A percentile compares a stretch with the other conserved stretches of the same genome.
phyloP scores from a whole-genome alignment of 768 basidiomycete genomes.

The Crepidotus variabilis region DNA sequence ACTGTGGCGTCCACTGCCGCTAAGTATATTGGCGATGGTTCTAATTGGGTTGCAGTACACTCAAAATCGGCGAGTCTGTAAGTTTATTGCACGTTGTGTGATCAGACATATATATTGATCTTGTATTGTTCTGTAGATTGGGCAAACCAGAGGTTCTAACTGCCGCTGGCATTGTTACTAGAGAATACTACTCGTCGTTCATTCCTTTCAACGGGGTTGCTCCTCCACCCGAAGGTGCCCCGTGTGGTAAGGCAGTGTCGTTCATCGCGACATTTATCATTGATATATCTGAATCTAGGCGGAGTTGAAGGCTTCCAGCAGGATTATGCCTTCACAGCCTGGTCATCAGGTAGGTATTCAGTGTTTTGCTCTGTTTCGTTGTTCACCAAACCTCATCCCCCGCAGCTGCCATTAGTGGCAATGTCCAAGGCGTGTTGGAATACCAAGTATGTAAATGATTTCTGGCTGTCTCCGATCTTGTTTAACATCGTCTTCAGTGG shows the following conservation, averaged over 20 bases:
- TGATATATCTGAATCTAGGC: constrained; percentile 2
- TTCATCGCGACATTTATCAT: not conserved
- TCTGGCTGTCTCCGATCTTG: not conserved
- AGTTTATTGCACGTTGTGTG: no score
- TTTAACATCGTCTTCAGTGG: constrained; percentile 17
- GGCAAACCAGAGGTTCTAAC: constrained; percentile 28
- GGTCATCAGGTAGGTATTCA: constrained; percentile 19
- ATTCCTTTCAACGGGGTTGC: constrained; percentile 26
- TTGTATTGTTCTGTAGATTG: no score
- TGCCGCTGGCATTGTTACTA: constrained; percentile 27
- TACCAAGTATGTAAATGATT: constrained; percentile 15
- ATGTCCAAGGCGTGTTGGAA: constrained; percentile 21
- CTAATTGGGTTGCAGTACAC: constrained; percentile 27
- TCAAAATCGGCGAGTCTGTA: constrained; percentile 12
- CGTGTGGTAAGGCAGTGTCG: constrained; percentile 16
- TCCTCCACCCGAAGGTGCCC: constrained; percentile 13
- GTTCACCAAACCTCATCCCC: no score
- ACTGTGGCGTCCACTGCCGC: constrained; percentile 4
- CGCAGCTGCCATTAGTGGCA: constrained; percentile 14
- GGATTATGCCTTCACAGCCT: constrained; percentile 21
- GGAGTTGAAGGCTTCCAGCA: constrained; percentile 18
- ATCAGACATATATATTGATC: no score
- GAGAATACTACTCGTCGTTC: constrained; percentile 19
- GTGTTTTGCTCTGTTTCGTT: not conserved
- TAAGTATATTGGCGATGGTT: constrained; percentile 23